Percentiles rank a stretch among this genome's conserved stretches.
Conservation (phyloP, 2,329 filamentous ascomycete genomes). For the Aspergillus sojae region DNA sequence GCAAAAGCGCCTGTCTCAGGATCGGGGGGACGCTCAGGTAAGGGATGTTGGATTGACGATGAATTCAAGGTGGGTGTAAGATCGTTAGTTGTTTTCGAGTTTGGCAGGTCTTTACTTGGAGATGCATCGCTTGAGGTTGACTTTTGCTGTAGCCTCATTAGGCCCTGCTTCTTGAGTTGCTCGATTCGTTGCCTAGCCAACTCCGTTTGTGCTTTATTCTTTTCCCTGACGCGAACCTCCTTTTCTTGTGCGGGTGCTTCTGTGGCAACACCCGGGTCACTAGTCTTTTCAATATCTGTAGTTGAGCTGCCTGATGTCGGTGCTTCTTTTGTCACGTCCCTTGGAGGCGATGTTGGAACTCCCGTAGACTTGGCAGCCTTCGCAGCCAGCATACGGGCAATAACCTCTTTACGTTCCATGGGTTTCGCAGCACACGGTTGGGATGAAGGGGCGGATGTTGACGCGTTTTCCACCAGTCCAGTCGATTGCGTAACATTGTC, state of each 20-base stretch:
- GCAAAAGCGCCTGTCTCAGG: conserved; percentile 33
- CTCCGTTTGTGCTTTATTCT: conserved; percentile 69
- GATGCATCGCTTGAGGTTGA: conserved; percentile 16
- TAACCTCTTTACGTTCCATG: conserved; percentile 73
- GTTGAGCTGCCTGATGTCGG: conserved; percentile 10
- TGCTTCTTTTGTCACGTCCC: conserved; percentile 16
- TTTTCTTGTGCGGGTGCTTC: conserved; percentile 27
- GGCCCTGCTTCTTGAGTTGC: conserved; percentile 62
- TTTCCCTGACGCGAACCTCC: conserved; percentile 42
- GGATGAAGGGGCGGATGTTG: conserved; percentile 9
- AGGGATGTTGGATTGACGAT: conserved; percentile 36
- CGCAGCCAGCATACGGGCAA: conserved; percentile 73
- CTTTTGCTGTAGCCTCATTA: conserved; percentile 43
- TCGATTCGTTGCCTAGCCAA: conserved; percentile 78
- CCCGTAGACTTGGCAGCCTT: conserved; percentile 61
- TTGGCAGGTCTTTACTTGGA: conserved; percentile 12
- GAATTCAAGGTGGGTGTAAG: conserved; percentile 11
- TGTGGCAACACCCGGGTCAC: conserved; percentile 7
- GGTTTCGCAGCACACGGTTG: conserved; percentile 39
- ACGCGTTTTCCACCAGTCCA: background rate
- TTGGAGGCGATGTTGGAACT: conserved; percentile 13
- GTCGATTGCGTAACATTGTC: background rate
- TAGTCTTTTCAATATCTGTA: conserved; percentile 12
- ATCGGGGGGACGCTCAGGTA: conserved; percentile 41
- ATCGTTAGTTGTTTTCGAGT: conserved; percentile 1